Percentiles rank a stretch among this genome's conserved stretches.
Conservation (phyloP, 1,139 yeast genomes). For the Magnusiomyces fungicola region DNA sequence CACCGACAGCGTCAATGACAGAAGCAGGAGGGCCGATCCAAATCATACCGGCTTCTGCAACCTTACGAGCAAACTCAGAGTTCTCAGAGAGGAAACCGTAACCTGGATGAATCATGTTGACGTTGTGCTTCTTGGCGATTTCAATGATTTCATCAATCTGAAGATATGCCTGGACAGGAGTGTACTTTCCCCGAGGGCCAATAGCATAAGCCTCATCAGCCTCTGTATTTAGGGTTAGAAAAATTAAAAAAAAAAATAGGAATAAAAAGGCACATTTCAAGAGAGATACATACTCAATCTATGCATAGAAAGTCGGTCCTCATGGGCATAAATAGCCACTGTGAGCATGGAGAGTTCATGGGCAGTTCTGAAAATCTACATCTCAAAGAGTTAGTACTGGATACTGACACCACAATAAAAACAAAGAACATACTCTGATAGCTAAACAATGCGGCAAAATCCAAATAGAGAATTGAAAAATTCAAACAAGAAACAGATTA, state of each 20-base stretch:
- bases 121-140: conserved; percentile 82
- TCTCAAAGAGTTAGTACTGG: neutral
- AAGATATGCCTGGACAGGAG: conserved; percentile 94
- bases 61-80: conserved; percentile 89
- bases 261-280: neutral
- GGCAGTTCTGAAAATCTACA: conserved; percentile 81
- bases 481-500: neutral
- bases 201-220: conserved; percentile 49
- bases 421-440: conserved; percentile 13
- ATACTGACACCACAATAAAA: too few relatives aligned
- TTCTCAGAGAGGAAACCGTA: conserved; percentile 87
- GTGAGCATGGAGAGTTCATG: conserved; percentile 97
- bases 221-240: neutral
- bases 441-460: neutral
- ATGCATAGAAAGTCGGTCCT: conserved; percentile 92
- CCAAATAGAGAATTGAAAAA: neutral
- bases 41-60: conserved; percentile 81
- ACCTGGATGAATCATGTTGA: conserved; percentile 98
- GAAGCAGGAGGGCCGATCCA: conserved; percentile 93
- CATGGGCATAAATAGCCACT: conserved; percentile 94
- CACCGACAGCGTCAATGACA: conserved; percentile 96
- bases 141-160: conserved; percentile 92
- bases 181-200: conserved; percentile 80
- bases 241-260: neutral
- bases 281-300: conserved; percentile 44